These are phyloP conservation scores for Scutellospora calospora DNA, from an alignment of 371 early-diverging fungal genomes.

Conservation along the genomic window DNA sequence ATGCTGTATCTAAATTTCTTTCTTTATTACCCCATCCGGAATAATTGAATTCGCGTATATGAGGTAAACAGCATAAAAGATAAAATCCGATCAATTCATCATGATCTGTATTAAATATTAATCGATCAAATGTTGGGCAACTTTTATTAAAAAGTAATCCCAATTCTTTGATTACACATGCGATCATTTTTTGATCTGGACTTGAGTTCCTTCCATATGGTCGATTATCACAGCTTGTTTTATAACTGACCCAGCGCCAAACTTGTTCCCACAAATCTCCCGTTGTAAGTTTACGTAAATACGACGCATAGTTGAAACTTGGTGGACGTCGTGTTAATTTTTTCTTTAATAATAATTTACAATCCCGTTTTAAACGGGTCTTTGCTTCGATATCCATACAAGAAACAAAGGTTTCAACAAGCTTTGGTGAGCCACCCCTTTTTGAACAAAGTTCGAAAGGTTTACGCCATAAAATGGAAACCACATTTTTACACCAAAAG, in stretches of 20 bases:
- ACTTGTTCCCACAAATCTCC: slow-evolving; percentile 15
- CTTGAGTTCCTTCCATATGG: neutral
- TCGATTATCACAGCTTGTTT: neutral
- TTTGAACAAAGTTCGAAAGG: slow-evolving; percentile 17
- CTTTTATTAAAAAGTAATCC: slow-evolving; percentile 8
- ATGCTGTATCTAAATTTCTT: slow-evolving; percentile 15
- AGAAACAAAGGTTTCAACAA: neutral
- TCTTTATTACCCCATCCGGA: slow-evolving; percentile 20
- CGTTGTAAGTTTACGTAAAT: neutral
- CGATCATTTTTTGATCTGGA: slow-evolving; percentile 22
- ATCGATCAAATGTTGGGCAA: slow-evolving; percentile 13
- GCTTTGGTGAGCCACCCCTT: slow-evolving; percentile 3
- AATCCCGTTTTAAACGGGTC: neutral
- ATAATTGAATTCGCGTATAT: slow-evolving; percentile 27
- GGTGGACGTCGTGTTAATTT: neutral
- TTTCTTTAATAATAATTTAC: neutral
- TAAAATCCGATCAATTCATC: slow-evolving; percentile 23
- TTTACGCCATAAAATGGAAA: slow-evolving; percentile 25
- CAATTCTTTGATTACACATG: slow-evolving; percentile 8
- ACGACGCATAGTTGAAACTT: slow-evolving; percentile 8
- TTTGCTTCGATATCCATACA: slow-evolving; percentile 26
- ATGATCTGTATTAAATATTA: slow-evolving; percentile 28
- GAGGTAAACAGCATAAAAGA: slow-evolving; percentile 8
- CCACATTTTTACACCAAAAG: slow-evolving; percentile 23
- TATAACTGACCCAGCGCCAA: slow-evolving; percentile 3